Evolutionary conservation across 192 early-diverging fungal genomes (phyloP).

Genomic region (Backusella tarrabulga): DNA sequence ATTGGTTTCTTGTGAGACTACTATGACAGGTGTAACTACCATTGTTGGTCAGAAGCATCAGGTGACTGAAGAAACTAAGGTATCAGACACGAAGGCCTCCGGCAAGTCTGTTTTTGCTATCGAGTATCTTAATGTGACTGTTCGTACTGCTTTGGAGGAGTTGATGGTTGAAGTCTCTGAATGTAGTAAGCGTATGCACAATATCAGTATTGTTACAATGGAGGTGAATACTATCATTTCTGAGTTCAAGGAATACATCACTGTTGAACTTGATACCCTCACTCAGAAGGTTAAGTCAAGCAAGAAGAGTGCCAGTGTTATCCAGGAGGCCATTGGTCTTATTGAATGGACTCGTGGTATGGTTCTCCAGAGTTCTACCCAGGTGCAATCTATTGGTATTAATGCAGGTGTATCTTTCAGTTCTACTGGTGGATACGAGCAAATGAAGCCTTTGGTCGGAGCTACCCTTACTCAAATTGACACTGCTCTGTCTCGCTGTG

Average conservation of each 20-base stretch:
- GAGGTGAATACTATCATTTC: not conserved
- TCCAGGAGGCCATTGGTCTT: not conserved
- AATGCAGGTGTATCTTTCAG: constrained; percentile 1
- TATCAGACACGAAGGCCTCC: not conserved
- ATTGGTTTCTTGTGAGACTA: constrained; percentile 9
- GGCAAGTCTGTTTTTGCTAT: not conserved
- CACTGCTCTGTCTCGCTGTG: not conserved
- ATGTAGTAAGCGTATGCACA: constrained; percentile 6
- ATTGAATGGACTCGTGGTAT: constrained; percentile 21
- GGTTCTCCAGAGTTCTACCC: constrained; percentile 15
- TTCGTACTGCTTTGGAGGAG: constrained; percentile 4
- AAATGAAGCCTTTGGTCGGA: constrained; percentile 17
- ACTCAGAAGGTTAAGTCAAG: not conserved
- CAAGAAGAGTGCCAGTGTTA: constrained; percentile 5
- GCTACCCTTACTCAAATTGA: constrained; percentile 12
- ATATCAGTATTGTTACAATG: not conserved
- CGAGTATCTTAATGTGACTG: not conserved
- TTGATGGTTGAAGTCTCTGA: constrained; percentile 14
- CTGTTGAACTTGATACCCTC: not conserved
- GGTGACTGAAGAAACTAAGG: not conserved
- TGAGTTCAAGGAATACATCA: constrained; percentile 4
- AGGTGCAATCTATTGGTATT: constrained; percentile 18
- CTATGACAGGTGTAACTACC: not conserved
- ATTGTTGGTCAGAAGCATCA: not conserved
- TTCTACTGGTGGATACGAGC: not conserved